Evolutionary conservation across 2,329 filamentous ascomycete species (phyloP), one percentile per base, ranked within the genome.

Genomic region (Hawksworthiomyces lignivorus): DNA sequence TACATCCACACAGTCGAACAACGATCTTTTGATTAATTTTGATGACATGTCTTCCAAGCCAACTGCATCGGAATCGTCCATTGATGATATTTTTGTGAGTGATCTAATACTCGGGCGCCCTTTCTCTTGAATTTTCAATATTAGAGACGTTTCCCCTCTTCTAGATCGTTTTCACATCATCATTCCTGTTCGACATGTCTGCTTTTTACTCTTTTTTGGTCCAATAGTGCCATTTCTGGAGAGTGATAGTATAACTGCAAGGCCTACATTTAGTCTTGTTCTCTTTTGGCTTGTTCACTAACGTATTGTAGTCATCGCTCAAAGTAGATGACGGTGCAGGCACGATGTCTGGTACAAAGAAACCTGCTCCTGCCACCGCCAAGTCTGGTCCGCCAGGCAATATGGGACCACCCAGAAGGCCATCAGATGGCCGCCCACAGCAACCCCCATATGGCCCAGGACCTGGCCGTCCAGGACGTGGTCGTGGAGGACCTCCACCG

Each of bases 1-100:
- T 52, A 42, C 52, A 54, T 48, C 14, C 9, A 24, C 30, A 7
- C 34, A 37, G 9, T 11, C 36, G 6, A 33, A 33, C 22, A 45
- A 46, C 55, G 55, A 60, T 44, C 32, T 43, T 22, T 44, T 66
- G 36, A 64, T 59, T 50, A 67, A 68, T 24, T 60, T 68, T 17
- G 66, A 69, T 47, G 65, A 62, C 46, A 75, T 77, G 73, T 62
- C 73, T 36, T 62, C 64, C 44, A 64, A 54, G 49, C 75, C 64
- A 54, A 63, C 69, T 47, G 70, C 77, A 44, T 77, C 53, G 48
- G 76, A 65, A 55, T 64, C 70, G 47, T 71, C 77, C 44, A 76
- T 80, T 36, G 80, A 83, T 51, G 82, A 87, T 48, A 73, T 88
- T 46, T 88, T 88, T 68, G 84, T 88, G 81, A 60, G 84, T 84